Conservation (phyloP, 2,329 filamentous ascomycete species). For the Ceratocystis destructans region DNA sequence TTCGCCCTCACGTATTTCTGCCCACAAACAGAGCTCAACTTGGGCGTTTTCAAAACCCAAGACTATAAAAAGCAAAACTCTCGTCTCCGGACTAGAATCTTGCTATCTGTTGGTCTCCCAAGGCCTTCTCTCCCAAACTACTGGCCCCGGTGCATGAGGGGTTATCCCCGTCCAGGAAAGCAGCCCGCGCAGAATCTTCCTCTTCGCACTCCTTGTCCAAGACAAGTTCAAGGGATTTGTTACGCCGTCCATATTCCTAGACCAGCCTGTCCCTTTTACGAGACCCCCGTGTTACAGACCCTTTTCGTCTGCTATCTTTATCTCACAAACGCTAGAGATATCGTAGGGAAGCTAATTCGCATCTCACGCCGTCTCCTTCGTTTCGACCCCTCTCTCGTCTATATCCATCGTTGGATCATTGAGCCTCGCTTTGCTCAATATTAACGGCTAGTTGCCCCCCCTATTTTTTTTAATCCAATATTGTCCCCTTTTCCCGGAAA, state of each 20-base stretch:
- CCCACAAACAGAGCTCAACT: not conserved
- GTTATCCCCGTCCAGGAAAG: conserved; percentile 16
- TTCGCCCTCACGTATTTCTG: not conserved
- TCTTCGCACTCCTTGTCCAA: conserved; percentile 12
- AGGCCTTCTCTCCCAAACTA: conserved; percentile 10
- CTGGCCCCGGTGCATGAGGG: conserved; percentile 15
- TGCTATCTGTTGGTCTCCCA: conserved; percentile 10
- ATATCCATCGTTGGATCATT: conserved; percentile 14
- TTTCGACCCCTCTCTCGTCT: not conserved
- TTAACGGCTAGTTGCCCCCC: conserved; percentile 10
- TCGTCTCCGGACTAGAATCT: not conserved
- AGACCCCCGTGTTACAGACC: no score
- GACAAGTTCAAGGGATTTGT: not conserved
- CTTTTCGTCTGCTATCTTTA: not conserved
- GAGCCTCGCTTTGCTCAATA: conserved; percentile 6
- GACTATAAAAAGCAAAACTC: not conserved
- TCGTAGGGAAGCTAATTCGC: no score
- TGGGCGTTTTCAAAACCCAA: not conserved
- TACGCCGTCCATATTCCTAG: not conserved
- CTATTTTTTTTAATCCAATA: conserved; percentile 7
- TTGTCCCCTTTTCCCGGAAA: conserved; percentile 17
- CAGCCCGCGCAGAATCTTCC: conserved; percentile 16
- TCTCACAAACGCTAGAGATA: not conserved
- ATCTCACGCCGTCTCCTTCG: no score
- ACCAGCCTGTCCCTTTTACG: not conserved